phyloP scores from a whole-genome alignment of 768 basidiomycete species.

The Auriscalpium orientale region DNA sequence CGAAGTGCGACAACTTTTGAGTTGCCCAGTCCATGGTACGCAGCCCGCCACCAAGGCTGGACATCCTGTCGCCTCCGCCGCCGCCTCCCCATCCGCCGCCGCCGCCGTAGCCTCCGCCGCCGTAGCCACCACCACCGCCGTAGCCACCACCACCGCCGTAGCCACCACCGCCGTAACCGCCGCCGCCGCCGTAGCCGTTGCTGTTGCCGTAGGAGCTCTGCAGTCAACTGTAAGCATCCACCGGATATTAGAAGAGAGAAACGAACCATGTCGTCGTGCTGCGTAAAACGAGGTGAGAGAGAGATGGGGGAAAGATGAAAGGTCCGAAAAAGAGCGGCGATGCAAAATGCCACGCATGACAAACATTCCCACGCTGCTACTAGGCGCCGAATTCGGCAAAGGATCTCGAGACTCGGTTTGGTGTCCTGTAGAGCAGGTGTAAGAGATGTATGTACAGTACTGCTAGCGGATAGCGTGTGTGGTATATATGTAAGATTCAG shows the following conservation, averaged over 20 bases:
- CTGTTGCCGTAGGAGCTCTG: constrained; percentile 26
- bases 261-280: constrained; percentile 18
- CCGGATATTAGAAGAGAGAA: constrained; percentile 6
- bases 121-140: constrained; percentile 28
- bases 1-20: constrained; percentile 74
- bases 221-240: not conserved
- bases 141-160: constrained; percentile 22
- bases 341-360: not conserved
- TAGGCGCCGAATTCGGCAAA: not conserved
- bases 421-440: not conserved
- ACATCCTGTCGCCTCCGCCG: constrained; percentile 56
- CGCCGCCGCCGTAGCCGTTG: constrained; percentile 25
- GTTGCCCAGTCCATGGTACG: constrained; percentile 79
- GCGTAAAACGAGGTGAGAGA: constrained; percentile 1
- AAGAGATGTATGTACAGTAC: not conserved
- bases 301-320: constrained; percentile 12
- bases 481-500: not conserved
- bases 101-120: constrained; percentile 37
- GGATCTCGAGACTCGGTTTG: too few species aligned
- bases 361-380: constrained; percentile 6
- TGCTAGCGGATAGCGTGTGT: not conserved
- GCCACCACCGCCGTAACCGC: constrained; percentile 24
- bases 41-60: constrained; percentile 76
- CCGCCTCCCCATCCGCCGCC: constrained; percentile 48
- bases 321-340: constrained; percentile 14